These are phyloP conservation scores for Ampelomyces quisqualis DNA, from an alignment of 2,329 filamentous ascomycete genomes.

Conservation along the genomic window DNA sequence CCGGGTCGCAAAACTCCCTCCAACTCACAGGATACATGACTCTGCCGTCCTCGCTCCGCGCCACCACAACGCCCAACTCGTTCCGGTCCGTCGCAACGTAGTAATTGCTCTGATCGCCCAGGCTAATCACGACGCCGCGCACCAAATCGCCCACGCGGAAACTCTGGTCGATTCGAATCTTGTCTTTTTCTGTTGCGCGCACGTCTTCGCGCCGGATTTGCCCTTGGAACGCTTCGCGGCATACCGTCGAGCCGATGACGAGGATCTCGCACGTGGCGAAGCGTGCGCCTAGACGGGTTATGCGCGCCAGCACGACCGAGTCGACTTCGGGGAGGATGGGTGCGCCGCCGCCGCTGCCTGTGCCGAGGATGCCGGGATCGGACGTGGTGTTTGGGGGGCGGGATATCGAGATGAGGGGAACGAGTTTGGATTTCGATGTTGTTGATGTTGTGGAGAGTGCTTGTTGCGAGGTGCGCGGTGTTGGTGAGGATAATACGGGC, in stretches of 20 bases:
- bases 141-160: conserved; percentile 94
- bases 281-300: conserved; percentile 80
- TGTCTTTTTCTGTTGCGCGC: conserved; percentile 91
- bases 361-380: conserved; percentile 23
- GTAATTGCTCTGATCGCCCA: conserved; percentile 93
- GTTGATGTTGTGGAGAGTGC: conserved; percentile 56
- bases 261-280: conserved; percentile 86
- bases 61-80: conserved; percentile 91
- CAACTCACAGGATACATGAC: conserved; percentile 91
- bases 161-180: conserved; percentile 84
- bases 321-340: conserved; percentile 81
- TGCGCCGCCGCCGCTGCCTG: conserved; percentile 49
- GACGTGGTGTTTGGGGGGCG: conserved; percentile 20
- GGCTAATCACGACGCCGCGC: conserved; percentile 79
- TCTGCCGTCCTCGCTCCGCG: conserved; percentile 81
- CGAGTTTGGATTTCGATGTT: conserved; percentile 55
- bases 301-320: conserved; percentile 77
- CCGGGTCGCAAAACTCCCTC: conserved; percentile 88
- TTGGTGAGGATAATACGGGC: conserved; percentile 55
- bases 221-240: conserved; percentile 80
- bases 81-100: conserved; percentile 92
- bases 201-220: conserved; percentile 88
- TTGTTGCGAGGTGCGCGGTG: conserved; percentile 52
- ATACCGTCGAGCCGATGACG: conserved; percentile 66
- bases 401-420: conserved; percentile 42